Base-by-base conservation (phyloP, 1,284 basidiomycete genomes). In the Tremellales sp. region DNA sequence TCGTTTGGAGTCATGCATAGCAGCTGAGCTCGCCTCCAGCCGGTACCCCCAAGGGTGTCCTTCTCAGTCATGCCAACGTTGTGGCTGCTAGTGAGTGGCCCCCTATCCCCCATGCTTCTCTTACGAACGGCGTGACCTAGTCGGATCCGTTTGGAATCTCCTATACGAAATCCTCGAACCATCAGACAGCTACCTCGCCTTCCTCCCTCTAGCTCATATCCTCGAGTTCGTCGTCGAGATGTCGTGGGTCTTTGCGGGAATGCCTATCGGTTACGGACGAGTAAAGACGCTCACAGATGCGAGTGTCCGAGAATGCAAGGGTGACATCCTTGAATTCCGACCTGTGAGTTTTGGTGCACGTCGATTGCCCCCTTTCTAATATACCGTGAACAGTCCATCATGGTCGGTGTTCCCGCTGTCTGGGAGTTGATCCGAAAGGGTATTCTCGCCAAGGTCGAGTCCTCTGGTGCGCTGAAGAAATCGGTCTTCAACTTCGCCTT, bases 221-320 rank as follows among this genome's bases (percentile, higher is more conserved):
- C 77, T 94, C 57, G 92, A 84, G 50, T 70, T 74, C 46, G 68
- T 67, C 51, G 71, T 74, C 50, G 73, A 74, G 53, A 71, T 66
- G 48, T 64, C 64, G 13, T 71, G 70, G 60, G 48, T 70, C 45
- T 74, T 72, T 48, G 71, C 70, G 16, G 73, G 73, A 50, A 54
- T 74, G 44, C 65, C 68, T 31, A 81, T 84, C 51, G 93, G 93
- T 2, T 97, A 90, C 65, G 93, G 87, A 21, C 84, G 86, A 48
- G 84, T 95, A 72, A 95, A 95, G 82, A 97, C 93, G n/a, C 79
- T 97, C 54, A 97, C 93, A 3, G 89, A 95, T 66, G 81, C 83
- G 3, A 87, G 83, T 19, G 89, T 94, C 14, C 83, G 89, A 50
- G 85, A 92, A 51, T 97, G 89, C 76, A 79, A 84, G 53, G 91